Conservation (phyloP, 2,329 filamentous ascomycete genomes). For the Emergomyces orientalis region DNA sequence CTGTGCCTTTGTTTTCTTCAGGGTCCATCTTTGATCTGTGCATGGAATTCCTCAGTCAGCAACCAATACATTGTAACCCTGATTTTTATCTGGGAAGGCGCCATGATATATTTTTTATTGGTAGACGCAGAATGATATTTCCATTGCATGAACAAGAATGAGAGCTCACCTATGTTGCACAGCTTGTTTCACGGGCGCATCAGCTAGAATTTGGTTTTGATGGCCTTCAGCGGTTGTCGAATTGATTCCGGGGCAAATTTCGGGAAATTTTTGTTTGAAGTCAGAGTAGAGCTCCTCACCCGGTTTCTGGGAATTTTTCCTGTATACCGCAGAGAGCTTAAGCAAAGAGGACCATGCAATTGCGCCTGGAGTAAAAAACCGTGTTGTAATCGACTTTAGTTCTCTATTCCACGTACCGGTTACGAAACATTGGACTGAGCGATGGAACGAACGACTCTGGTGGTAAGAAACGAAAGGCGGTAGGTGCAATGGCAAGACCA, state of each 20-base stretch:
- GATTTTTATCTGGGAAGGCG: neutral
- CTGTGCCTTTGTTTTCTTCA: constrained; percentile 58
- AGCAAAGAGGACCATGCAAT: constrained; percentile 1
- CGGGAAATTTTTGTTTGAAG: constrained; percentile 76
- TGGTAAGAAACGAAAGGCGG: constrained; percentile 12
- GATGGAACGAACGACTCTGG: constrained; percentile 9
- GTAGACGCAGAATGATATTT: neutral
- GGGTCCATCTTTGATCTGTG: constrained; percentile 38
- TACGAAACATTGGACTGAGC: constrained; percentile 37
- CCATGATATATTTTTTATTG: neutral
- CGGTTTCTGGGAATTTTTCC: constrained; percentile 75
- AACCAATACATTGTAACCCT: neutral
- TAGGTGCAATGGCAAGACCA: neutral
- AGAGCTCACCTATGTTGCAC: neutral
- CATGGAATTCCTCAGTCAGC: constrained; percentile 5
- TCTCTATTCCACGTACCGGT: constrained; percentile 32
- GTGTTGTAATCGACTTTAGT: neutral
- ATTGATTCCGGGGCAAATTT: constrained; percentile 48
- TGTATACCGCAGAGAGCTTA: constrained; percentile 26
- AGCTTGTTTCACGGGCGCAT: neutral
- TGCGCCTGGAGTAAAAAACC: neutral
- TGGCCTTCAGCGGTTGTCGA: neutral
- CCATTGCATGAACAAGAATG: neutral
- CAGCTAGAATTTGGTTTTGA: constrained; percentile 9
- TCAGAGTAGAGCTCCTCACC: constrained; percentile 72